Percentiles rank a stretch among this genome's conserved stretches.
These are phyloP conservation scores for Mycotypha africana DNA, from an alignment of 371 early-diverging fungal genomes.

Conservation along the genomic window DNA sequence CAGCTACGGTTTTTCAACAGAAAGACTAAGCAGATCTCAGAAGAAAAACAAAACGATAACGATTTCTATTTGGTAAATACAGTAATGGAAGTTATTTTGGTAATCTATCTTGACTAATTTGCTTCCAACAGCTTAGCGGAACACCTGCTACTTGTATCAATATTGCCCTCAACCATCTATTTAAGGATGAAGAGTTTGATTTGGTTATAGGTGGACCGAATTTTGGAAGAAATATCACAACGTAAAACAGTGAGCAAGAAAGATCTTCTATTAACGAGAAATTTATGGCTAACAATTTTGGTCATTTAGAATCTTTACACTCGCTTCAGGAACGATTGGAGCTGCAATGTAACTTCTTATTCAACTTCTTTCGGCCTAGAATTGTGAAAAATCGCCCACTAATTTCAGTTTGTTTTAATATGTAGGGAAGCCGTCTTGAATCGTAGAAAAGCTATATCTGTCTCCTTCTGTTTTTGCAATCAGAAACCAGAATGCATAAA, in stretches of 20 bases:
- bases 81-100: background rate
- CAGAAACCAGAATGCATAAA: slow-evolving; percentile 17
- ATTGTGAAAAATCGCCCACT: too few relatives aligned
- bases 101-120: background rate
- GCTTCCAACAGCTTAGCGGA: slow-evolving; percentile 19
- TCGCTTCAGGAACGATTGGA: slow-evolving; percentile 43
- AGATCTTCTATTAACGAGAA: too few relatives aligned
- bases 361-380: background rate
- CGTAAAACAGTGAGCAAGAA: slow-evolving; percentile 16
- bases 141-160: slow-evolving; percentile 44
- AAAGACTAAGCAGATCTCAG: slow-evolving; percentile 14
- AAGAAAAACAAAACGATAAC: slow-evolving; percentile 15
- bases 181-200: slow-evolving; percentile 32
- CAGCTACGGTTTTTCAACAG: slow-evolving; percentile 29
- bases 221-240: slow-evolving; percentile 37
- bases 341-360: slow-evolving; percentile 27
- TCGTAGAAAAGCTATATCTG: slow-evolving; percentile 30
- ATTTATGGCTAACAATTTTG: too few relatives aligned
- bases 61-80: slow-evolving; percentile 32
- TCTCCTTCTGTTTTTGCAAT: slow-evolving; percentile 37
- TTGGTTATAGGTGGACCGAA: slow-evolving; percentile 41
- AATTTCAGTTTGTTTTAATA: background rate
- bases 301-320: slow-evolving; percentile 28
- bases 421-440: slow-evolving; percentile 32
- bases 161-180: slow-evolving; percentile 35